Evolutionary conservation across 345 rosid genomes (phyloP), one percentile per base, ranked within the genome.

Genomic region (Heritiera littoralis): DNA sequence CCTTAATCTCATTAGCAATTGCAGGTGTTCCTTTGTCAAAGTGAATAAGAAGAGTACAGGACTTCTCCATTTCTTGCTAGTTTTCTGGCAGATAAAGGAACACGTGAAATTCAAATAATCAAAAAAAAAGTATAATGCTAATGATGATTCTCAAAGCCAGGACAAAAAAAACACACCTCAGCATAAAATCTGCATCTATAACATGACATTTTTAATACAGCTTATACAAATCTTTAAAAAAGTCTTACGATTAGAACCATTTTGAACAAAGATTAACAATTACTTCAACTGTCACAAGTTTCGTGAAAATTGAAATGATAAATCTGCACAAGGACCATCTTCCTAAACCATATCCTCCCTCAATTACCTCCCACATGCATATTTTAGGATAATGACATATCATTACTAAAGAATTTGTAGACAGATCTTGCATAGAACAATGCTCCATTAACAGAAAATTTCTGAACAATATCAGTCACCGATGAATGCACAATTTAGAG

Each of bases 11-110:
- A 55, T 88, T 93, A 0, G 98, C 99, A 32, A 89, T 71, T 46
- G 99, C 93, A 11, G 94, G 92, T 48, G 92, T 83, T 54, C 92
- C 95, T 87, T 91, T 95, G 89, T 95, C 99, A 76, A 93, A 89
- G 84, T 95, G 84, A 80, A 95, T 87, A 0, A 93, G 92, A 81
- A 95, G 70, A 75, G 90, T 88, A 83, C 93, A 92, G 2, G 99
- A 93, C 76, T 92, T 95, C 93, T 95, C 99, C 99, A 95, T 95
- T 46, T 51, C 74, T 64, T 23, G 61, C 56, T 61, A 30, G 74
- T 51, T 80, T 52, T 41, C 73, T 68, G 76, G 46, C 38, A 43
- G 43, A 68, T 17, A 55, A 69, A 70, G 41, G 66, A 17, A 35
- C 14, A 78, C 38, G 38, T 55, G 20, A 70, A 51, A 7, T 28